Base-by-base conservation (phyloP, 2,329 filamentous ascomycete genomes). In the Macroventuria anomochaeta region DNA sequence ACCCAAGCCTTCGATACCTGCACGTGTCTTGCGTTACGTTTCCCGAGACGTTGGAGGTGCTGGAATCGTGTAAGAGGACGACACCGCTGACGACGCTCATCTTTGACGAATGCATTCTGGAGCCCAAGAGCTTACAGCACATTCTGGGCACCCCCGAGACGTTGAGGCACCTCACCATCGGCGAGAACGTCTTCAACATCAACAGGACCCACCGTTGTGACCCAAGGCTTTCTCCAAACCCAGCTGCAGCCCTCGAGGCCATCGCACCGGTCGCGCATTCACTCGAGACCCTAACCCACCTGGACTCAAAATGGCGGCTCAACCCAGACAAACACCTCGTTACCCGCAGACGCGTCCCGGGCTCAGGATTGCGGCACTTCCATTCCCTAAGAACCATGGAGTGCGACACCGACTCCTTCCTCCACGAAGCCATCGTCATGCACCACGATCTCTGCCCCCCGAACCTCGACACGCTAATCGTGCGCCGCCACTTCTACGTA, bases 41-140 rank as follows among this genome's bases (percentile, higher is more conserved):
- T 7, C 61, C 64, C 2, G 17, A 42, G 1, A 57, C 58, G 5
- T 37, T 73, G 2, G 58, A 60, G 1, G 46, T 62, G 13, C 62
- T 74, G 7, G 55, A 58, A 8, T 23, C 56, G 6, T 62, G 68
- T 29, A 20, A 43, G 7, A 53, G 46, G 4, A 61, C 50, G 2
- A 74, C 73, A 1, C 67, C 72, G 10, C 56, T 75, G 32, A 61
- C 51, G 11, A 68, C 62, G 1, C 68, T 75, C 7, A 51, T 71
- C 15, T 70, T 75, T 37, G 70, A 75, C 46, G 73, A 75, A 50
- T 75, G 71, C 56, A 64, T 70, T 18, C 52, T 75, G 3, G 46
- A 54, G 3, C 58, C 68, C 6, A 53, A 53, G 29, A 65, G 62
- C 25, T 38, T 75, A 29, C 51, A 37, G 2, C 58, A 60, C 18